Evolutionary conservation across 805 yeast species (phyloP).

Genomic region (Lipomyces mesembrius): DNA sequence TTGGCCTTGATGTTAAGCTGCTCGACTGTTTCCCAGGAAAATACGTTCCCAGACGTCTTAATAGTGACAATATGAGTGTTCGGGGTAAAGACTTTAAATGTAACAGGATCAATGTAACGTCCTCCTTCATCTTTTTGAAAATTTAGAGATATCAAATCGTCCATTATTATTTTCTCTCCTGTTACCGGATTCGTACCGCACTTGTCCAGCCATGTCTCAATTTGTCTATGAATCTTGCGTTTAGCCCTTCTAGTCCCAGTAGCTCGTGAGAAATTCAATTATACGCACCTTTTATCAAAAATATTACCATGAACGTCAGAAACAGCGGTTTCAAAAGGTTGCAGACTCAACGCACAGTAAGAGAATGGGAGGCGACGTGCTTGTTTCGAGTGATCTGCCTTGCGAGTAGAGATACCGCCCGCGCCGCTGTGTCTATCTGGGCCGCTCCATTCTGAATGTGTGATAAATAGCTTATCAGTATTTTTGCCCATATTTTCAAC

Average conservation of each 20-base stretch:
- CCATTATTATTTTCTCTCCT: slow-evolving; percentile 39
- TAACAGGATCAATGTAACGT: slow-evolving; percentile 46
- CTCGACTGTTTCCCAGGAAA: slow-evolving; percentile 42
- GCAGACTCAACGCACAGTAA: slow-evolving; percentile 45
- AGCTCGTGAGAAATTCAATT: not conserved
- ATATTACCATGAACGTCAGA: slow-evolving; percentile 44
- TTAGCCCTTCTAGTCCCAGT: not conserved
- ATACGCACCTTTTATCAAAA: slow-evolving; percentile 41
- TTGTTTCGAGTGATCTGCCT: slow-evolving; percentile 13
- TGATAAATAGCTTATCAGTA: slow-evolving; percentile 47
- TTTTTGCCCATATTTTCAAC: slow-evolving; percentile 45
- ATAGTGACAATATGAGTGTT: slow-evolving; percentile 42
- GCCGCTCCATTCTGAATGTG: slow-evolving; percentile 46
- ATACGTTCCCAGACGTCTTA: slow-evolving; percentile 44
- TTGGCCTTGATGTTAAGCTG: slow-evolving; percentile 42
- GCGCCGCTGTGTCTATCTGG: slow-evolving; percentile 42
- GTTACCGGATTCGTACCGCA: slow-evolving; percentile 43
- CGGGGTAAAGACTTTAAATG: slow-evolving; percentile 42
- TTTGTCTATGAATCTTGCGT: slow-evolving; percentile 30
- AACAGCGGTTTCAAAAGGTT: slow-evolving; percentile 41
- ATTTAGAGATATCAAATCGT: slow-evolving; percentile 39
- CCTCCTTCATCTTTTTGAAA: slow-evolving; percentile 40
- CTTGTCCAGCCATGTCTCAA: slow-evolving; percentile 42
- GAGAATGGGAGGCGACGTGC: slow-evolving; percentile 42
- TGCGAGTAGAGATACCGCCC: slow-evolving; percentile 38